These are phyloP conservation scores for Protomyces arabidopsidicola DNA, from an alignment of 1,139 yeast genomes.

Conservation along the genomic window DNA sequence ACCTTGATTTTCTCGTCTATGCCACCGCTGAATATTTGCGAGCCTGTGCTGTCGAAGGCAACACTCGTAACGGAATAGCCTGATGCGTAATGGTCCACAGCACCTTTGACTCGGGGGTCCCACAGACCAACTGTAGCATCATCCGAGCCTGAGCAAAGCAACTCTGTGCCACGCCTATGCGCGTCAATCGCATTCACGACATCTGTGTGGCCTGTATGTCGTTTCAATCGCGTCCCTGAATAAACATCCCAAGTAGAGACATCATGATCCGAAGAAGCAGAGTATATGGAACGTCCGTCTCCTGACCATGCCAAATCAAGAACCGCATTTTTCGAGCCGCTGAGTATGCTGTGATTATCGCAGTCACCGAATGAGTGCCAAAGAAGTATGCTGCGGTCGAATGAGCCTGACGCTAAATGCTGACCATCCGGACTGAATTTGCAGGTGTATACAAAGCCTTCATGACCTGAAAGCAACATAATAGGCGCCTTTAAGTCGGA, in stretches of 20 bases:
- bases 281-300: constrained; percentile 43
- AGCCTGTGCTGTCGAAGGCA: constrained; percentile 43
- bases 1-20: constrained; percentile 58
- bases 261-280: constrained; percentile 50
- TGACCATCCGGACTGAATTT: constrained; percentile 39
- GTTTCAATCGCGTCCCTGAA: constrained; percentile 54
- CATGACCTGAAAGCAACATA: constrained; percentile 35
- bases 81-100: constrained; percentile 44
- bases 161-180: constrained; percentile 39
- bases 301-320: constrained; percentile 48
- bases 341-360: constrained; percentile 46
- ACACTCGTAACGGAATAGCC: constrained; percentile 59
- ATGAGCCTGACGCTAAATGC: constrained; percentile 39
- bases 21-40: constrained; percentile 55
- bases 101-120: constrained; percentile 57
- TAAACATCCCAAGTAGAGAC: constrained; percentile 54
- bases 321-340: constrained; percentile 52
- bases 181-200: constrained; percentile 54
- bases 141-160: constrained; percentile 57
- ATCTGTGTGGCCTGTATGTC: constrained; percentile 51
- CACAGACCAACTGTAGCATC: constrained; percentile 58
- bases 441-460: constrained; percentile 38
- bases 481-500: constrained; percentile 34
- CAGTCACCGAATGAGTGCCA: constrained; percentile 45
- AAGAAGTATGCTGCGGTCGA: constrained; percentile 39